A percentile compares a stretch with the other conserved stretches of the same genome.
Conservation (phyloP, 306 rosid species). For the Medicago truncatula region DNA sequence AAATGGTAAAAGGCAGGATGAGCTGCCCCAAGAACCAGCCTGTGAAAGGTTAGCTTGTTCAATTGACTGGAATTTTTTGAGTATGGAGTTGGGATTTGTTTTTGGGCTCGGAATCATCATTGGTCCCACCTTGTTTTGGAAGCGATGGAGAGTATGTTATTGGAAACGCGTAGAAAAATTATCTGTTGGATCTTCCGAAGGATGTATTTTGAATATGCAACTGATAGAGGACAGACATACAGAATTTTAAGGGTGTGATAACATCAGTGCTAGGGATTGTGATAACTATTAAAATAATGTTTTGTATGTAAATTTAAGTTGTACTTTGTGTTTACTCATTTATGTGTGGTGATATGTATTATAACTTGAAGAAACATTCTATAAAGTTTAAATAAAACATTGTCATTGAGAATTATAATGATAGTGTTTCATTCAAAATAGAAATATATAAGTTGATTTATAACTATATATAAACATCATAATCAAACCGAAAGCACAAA, state of each 20-base stretch:
- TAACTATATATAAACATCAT: too few relatives aligned
- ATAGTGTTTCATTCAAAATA: too few relatives aligned
- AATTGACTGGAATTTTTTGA: background rate
- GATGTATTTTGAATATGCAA: too few relatives aligned
- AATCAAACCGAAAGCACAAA: too few relatives aligned
- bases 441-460: too few relatives aligned
- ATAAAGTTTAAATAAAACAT: too few relatives aligned
- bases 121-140: background rate
- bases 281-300: background rate
- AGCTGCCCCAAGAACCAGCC: background rate
- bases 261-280: background rate
- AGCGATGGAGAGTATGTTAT: background rate
- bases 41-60: background rate
- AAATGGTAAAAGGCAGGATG: background rate
- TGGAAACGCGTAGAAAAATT: background rate
- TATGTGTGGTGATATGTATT: background rate
- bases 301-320: background rate
- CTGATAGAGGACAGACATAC: too few relatives aligned
- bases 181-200: too few relatives aligned
- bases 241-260: background rate
- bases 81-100: background rate
- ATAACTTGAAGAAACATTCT: too few relatives aligned
- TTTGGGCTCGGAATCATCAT: background rate
- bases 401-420: too few relatives aligned
- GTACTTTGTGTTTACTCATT: too few relatives aligned